Percentiles rank a stretch among this genome's conserved stretches.
Conservation (phyloP, 1,284 basidiomycete species). For the Marasmius fiardii region DNA sequence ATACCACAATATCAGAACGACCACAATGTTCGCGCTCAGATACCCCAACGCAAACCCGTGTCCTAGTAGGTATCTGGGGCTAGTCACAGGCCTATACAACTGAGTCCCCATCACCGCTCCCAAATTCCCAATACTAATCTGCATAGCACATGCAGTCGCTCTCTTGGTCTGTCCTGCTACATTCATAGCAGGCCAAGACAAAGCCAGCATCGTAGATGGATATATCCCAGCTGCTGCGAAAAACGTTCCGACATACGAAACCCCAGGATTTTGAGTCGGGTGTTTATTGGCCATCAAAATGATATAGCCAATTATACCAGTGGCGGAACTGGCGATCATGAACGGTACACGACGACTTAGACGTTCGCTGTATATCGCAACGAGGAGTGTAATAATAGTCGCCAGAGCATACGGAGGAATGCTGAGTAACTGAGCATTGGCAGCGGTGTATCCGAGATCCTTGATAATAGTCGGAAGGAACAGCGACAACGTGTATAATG, state of each 20-base stretch:
- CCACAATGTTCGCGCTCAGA: background rate
- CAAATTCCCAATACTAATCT: background rate
- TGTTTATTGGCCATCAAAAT: constrained; percentile 35
- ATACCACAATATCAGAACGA: background rate
- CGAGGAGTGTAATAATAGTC: constrained; percentile 38
- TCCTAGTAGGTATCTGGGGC: background rate
- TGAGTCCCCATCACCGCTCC: background rate
- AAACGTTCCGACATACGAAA: constrained; percentile 49
- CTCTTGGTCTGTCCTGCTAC: constrained; percentile 45
- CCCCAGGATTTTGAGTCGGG: constrained; percentile 21
- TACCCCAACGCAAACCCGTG: background rate
- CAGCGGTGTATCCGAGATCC: constrained; percentile 51
- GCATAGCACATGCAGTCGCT: constrained; percentile 10
- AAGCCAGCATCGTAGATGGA: constrained; percentile 47
- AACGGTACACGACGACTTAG: constrained; percentile 40
- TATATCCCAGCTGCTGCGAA: constrained; percentile 53
- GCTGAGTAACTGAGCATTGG: constrained; percentile 55
- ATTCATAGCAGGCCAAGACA: constrained; percentile 56
- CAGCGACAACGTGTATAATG: constrained; percentile 56
- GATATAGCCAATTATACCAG: constrained; percentile 44
- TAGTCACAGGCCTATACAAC: background rate
- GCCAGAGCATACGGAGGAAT: constrained; percentile 47
- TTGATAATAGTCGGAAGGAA: constrained; percentile 57
- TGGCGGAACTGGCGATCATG: constrained; percentile 32
- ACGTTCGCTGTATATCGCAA: constrained; percentile 41